phyloP scores from a whole-genome alignment of 257 asterid species.

The Solanum medicagineum region DNA sequence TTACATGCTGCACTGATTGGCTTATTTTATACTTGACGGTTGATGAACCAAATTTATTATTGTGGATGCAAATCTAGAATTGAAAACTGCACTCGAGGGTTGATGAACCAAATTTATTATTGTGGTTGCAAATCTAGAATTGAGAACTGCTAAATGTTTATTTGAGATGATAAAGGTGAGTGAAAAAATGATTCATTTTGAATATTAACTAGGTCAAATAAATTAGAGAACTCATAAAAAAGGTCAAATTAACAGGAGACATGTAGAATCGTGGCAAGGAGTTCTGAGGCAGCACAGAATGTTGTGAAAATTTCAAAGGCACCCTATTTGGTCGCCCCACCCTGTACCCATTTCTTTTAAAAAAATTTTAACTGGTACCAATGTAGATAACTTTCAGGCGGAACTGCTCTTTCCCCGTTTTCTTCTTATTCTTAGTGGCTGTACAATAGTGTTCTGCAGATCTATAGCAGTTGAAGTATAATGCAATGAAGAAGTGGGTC shows the following conservation, averaged over 20 bases:
- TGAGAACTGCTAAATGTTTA: not conserved
- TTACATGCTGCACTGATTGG: not conserved
- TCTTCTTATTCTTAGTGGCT: not conserved
- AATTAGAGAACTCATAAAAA: not conserved
- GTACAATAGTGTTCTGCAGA: not conserved
- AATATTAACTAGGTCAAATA: not conserved
- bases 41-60: not conserved
- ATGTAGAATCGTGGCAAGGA: not conserved
- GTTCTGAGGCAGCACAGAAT: not conserved
- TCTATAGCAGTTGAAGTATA: too few species aligned
- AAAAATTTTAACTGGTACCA: not conserved
- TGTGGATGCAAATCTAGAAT: not conserved
- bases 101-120: not conserved
- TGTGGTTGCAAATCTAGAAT: not conserved
- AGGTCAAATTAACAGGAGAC: not conserved
- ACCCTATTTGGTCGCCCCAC: not conserved
- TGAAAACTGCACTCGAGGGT: not conserved
- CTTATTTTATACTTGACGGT: not conserved
- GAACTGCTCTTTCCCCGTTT: too few species aligned
- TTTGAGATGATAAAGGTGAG: not conserved
- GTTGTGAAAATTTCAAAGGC: not conserved
- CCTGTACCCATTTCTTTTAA: not conserved
- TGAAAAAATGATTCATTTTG: not conserved
- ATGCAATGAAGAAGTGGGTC: not conserved
- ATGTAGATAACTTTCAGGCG: not conserved